These are phyloP conservation scores for Mycena kentingensis DNA, from an alignment of 768 basidiomycete genomes.

Conservation along the genomic window DNA sequence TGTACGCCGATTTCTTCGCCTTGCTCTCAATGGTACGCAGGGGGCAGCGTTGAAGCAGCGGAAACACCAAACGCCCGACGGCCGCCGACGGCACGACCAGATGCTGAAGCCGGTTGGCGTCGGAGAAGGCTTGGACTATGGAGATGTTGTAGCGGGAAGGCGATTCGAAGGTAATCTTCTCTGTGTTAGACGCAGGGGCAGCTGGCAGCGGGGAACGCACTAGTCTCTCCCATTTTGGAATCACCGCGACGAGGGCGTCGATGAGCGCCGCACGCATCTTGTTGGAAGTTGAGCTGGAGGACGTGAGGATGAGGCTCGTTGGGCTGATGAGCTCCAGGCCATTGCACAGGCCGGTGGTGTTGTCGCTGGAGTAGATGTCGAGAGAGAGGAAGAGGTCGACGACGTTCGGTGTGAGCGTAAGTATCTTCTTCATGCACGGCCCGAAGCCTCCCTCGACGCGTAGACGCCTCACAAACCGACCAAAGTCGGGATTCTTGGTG, in stretches of 20 bases:
- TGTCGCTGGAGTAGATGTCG: background rate
- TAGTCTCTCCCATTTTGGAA: background rate
- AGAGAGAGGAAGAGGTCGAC: background rate
- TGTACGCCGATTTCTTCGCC: too few species aligned
- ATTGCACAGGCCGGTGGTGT: background rate
- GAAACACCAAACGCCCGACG: background rate
- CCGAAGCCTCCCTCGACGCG: background rate
- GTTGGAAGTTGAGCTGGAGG: background rate
- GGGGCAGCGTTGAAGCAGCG: background rate
- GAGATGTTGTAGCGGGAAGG: too few species aligned
- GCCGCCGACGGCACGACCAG: background rate
- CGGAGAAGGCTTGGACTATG: background rate
- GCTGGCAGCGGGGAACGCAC: background rate
- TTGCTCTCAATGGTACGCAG: background rate
- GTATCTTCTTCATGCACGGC: background rate
- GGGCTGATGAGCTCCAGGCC: background rate
- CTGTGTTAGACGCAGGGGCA: background rate
- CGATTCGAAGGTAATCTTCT: background rate
- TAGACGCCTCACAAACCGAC: too few species aligned
- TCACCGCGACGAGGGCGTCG: background rate
- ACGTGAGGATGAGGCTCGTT: background rate
- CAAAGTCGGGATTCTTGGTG: background rate
- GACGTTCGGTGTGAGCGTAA: background rate
- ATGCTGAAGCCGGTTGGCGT: background rate
- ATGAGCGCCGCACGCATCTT: background rate